These are phyloP conservation scores for Phytophthora ohioensis DNA, from an alignment of 352 stramenopile species.

Conservation along the genomic window DNA sequence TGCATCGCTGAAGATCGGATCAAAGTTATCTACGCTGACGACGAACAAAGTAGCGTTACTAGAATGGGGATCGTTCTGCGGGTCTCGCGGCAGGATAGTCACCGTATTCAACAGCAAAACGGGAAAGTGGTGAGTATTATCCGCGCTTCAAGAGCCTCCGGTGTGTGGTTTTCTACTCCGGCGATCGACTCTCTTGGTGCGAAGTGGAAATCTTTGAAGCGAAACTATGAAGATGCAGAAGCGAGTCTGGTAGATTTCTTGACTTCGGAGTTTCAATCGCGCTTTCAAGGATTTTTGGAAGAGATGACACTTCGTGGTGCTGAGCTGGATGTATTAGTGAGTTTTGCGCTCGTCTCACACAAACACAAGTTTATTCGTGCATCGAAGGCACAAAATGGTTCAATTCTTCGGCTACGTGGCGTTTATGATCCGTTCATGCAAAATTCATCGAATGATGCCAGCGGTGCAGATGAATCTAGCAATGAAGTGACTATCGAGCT, in stretches of 20 bases:
- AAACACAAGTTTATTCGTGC: slow-evolving; percentile 43
- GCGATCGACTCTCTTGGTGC: slow-evolving; percentile 46
- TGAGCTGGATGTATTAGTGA: slow-evolving; percentile 49
- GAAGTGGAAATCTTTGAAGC: slow-evolving; percentile 41
- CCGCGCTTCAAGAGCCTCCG: slow-evolving; percentile 46
- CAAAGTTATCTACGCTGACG: slow-evolving; percentile 51
- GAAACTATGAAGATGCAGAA: slow-evolving; percentile 32
- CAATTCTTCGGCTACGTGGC: slow-evolving; percentile 3
- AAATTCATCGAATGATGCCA: background rate
- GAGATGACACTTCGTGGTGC: slow-evolving; percentile 21
- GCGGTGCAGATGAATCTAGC: background rate
- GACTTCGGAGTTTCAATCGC: slow-evolving; percentile 13
- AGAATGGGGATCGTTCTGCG: slow-evolving; percentile 47
- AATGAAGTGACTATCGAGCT: slow-evolving; percentile 7
- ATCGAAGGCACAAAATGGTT: background rate
- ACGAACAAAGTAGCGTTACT: slow-evolving; percentile 26
- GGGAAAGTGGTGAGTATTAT: slow-evolving; percentile 38
- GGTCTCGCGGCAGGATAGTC: slow-evolving; percentile 51
- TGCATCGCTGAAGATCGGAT: slow-evolving; percentile 42
- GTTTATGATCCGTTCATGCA: slow-evolving; percentile 41
- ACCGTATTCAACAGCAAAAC: slow-evolving; percentile 49
- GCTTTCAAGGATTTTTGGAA: slow-evolving; percentile 19
- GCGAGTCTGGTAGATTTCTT: slow-evolving; percentile 31
- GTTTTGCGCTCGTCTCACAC: slow-evolving; percentile 46
- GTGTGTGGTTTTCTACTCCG: slow-evolving; percentile 55